phyloP scores from a whole-genome alignment of 179 eudicot genomes.

The Sideroxylon spinosum region DNA sequence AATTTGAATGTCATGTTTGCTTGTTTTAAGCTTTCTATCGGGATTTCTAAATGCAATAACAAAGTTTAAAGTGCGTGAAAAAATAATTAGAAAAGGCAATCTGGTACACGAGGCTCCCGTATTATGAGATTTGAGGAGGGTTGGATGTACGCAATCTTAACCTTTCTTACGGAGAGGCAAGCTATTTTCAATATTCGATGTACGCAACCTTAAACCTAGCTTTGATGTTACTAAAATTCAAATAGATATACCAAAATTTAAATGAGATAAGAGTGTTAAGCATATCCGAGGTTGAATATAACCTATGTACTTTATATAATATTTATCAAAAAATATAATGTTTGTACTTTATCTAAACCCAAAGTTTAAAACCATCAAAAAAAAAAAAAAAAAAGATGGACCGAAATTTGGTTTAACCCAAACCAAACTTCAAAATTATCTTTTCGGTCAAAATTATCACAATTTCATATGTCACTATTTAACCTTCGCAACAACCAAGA shows the following conservation, averaged over 20 bases:
- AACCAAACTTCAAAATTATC: too few species aligned
- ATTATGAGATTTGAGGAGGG: too few species aligned
- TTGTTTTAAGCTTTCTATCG: not conserved
- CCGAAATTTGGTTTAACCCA: not conserved
- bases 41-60: not conserved
- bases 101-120: too few species aligned
- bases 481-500: too few species aligned
- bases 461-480: too few species aligned
- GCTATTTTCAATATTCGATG: too few species aligned
- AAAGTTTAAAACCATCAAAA: not conserved
- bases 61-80: not conserved
- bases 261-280: not conserved
- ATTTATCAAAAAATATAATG: not conserved
- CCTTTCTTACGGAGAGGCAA: too few species aligned
- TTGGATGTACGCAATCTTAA: too few species aligned
- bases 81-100: not conserved
- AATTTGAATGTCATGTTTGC: not conserved
- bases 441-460: too few species aligned
- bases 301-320: too few species aligned
- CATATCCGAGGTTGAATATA: too few species aligned
- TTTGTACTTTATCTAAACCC: not conserved
- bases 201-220: not conserved
- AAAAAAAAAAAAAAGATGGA: not conserved
- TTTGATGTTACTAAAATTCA: too few species aligned
- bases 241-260: not conserved